Evolutionary conservation across 2,329 filamentous ascomycete genomes (phyloP).

Genomic region (Chaetomium globosum): DNA sequence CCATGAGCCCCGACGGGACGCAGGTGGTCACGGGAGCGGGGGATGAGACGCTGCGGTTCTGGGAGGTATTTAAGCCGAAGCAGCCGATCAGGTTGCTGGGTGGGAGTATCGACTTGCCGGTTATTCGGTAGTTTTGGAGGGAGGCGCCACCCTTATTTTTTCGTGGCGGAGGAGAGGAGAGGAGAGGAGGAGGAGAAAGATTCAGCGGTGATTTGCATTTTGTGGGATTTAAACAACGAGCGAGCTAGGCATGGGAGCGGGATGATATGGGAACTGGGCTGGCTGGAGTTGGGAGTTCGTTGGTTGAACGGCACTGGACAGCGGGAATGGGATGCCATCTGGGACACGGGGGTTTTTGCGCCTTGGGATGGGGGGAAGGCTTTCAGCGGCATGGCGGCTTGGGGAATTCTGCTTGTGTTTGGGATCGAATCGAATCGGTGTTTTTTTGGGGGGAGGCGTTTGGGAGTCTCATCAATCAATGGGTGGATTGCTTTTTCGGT

Average conservation of each 20-base stretch:
- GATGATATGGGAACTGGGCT: background rate
- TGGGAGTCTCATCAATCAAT: background rate
- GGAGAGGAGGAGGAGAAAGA: background rate
- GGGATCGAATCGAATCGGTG: background rate
- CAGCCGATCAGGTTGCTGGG: conserved; percentile 19
- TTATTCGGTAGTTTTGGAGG: conserved; percentile 52
- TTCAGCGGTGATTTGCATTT: conserved; percentile 5
- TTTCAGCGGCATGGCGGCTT: conserved; percentile 1
- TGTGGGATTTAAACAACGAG: background rate
- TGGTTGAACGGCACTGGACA: background rate
- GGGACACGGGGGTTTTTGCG: background rate
- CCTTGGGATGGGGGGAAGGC: background rate
- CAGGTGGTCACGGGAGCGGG: conserved; percentile 94
- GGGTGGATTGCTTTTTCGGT: background rate
- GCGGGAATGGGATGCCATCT: background rate
- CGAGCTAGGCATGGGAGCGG: conserved; percentile 1
- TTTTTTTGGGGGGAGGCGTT: background rate
- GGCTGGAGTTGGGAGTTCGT: conserved; percentile 3
- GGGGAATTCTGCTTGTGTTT: background rate
- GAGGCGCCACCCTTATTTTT: conserved; percentile 45
- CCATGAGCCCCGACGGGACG: conserved; percentile 94
- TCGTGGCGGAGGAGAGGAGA: background rate
- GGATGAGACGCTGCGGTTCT: conserved; percentile 94
- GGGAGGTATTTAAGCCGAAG: conserved; percentile 73
- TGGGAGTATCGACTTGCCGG: conserved; percentile 24